Conservation (phyloP, 768 basidiomycete species). For the Auricularia heimuer region DNA sequence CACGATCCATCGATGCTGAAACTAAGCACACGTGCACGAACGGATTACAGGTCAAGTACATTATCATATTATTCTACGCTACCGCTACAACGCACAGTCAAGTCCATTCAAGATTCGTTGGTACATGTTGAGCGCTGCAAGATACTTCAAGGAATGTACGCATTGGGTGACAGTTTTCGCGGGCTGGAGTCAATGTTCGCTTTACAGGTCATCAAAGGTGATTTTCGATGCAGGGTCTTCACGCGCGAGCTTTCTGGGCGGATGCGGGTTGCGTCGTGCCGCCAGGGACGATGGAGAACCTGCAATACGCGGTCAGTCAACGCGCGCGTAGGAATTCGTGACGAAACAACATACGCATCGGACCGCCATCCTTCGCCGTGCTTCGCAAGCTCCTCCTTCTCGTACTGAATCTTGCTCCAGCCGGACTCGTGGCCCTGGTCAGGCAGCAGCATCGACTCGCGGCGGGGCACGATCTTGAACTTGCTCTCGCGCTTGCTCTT, state of each 20-base stretch:
- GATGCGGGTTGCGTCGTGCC: not conserved
- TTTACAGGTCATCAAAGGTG: no score
- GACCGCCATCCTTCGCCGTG: constrained; percentile 45
- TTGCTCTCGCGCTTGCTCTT: constrained; percentile 40
- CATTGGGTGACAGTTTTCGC: not conserved
- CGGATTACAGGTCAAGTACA: no score
- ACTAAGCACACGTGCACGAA: no score
- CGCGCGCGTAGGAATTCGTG: not conserved
- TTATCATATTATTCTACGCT: no score
- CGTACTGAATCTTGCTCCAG: constrained; percentile 53
- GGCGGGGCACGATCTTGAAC: constrained; percentile 76
- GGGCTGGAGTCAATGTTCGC: no score
- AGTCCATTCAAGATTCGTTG: no score
- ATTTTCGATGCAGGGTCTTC: not conserved
- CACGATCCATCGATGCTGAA: no score
- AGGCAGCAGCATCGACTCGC: constrained; percentile 52
- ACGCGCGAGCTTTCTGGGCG: not conserved
- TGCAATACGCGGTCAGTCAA: not conserved
- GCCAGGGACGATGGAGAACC: not conserved
- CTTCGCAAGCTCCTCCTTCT: constrained; percentile 33
- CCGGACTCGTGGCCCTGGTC: constrained; percentile 56
- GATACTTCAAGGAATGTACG: not conserved
- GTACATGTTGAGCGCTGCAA: not conserved
- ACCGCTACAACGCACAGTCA: no score
- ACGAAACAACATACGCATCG: constrained; percentile 25